Evolutionary conservation across 495 filamentous ascomycete genomes (phyloP).

Genomic region (Aspergillus biplanus): DNA sequence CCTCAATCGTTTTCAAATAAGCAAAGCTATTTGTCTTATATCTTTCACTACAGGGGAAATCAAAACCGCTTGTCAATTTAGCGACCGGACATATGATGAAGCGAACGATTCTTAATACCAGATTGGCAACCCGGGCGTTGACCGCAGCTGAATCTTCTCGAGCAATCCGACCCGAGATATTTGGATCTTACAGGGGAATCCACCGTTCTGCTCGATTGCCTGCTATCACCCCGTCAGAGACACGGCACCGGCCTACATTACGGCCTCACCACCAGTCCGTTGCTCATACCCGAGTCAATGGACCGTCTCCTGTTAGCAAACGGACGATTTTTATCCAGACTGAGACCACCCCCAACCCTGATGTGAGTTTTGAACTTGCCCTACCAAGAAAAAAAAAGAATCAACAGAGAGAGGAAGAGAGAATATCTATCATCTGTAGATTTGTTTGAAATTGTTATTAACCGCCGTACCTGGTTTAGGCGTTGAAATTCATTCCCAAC

Average conservation of each 20-base stretch:
- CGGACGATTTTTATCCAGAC: constrained; percentile 98
- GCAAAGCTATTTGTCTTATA: not conserved
- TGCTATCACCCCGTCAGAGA: constrained; percentile 53
- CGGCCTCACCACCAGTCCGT: constrained; percentile 51
- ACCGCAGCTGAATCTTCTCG: constrained; percentile 32
- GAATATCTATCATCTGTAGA: too few relatives aligned
- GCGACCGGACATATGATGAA: constrained; percentile 42
- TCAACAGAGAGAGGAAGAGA: too few relatives aligned
- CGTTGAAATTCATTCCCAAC: constrained; percentile 93
- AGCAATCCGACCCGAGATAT: constrained; percentile 31
- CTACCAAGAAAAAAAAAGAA: too few relatives aligned
- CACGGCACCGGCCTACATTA: constrained; percentile 50
- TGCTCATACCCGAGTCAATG: constrained; percentile 35
- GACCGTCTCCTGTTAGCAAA: constrained; percentile 43
- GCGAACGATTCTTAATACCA: constrained; percentile 34
- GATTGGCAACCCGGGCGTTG: constrained; percentile 32
- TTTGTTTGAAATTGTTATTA: not conserved
- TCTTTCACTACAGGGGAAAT: not conserved
- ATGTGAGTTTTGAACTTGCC: constrained; percentile 55
- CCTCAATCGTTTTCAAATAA: constrained; percentile 16
- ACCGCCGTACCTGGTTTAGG: constrained; percentile 39
- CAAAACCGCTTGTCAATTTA: constrained; percentile 40
- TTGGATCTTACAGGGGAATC: constrained; percentile 39
- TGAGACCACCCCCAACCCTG: constrained; percentile 85
- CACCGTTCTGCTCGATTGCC: constrained; percentile 48